A percentile compares a stretch with the other conserved stretches of the same genome.
phyloP scores from a whole-genome alignment of 192 early-diverging fungal genomes.

The Backusella circina region DNA sequence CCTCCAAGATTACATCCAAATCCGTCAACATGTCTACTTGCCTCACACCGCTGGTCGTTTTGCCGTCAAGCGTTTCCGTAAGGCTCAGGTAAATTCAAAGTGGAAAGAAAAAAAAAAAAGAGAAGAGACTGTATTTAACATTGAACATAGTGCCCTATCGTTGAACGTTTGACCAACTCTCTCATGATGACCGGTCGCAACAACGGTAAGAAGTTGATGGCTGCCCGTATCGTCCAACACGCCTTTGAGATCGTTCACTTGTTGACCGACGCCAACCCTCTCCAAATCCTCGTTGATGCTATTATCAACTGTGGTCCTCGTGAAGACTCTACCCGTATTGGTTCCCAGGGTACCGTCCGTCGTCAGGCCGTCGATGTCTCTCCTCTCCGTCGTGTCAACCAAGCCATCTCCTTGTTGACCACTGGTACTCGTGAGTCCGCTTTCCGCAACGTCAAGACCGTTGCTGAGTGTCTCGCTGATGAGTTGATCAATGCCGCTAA shows the following conservation, averaged over 20 bases:
- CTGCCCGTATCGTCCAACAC: conserved; percentile 98
- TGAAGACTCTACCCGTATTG: conserved; percentile 99
- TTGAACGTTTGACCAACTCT: conserved; percentile 98
- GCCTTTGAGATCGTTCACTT: conserved; percentile 99
- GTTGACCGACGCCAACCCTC: conserved; percentile 97
- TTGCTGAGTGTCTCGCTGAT: conserved; percentile 99
- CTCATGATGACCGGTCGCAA: conserved; percentile 99
- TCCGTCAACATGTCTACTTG: conserved; percentile 91
- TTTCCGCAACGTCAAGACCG: conserved; percentile 99
- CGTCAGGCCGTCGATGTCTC: conserved; percentile 99
- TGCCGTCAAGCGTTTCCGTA: conserved; percentile 95
- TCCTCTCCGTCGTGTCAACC: conserved; percentile 96
- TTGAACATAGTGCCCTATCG: conserved; percentile 80
- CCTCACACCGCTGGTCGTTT: conserved; percentile 99
- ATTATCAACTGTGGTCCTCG: conserved; percentile 99
- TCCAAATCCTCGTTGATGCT: conserved; percentile 98
- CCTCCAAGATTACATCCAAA: conserved; percentile 88
- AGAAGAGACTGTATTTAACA: neutral
- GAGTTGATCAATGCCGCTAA: conserved; percentile 98
- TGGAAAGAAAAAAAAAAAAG: neutral
- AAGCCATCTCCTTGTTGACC: conserved; percentile 92
- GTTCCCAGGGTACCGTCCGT: conserved; percentile 96
- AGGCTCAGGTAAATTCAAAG: conserved; percentile 70
- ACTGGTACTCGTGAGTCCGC: conserved; percentile 97
- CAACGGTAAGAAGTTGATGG: conserved; percentile 99